Percentiles rank a stretch among this genome's conserved stretches.
These are phyloP conservation scores for Camellia lanceoleosa DNA, from an alignment of 148 eudicot genomes.

Conservation along the genomic window DNA sequence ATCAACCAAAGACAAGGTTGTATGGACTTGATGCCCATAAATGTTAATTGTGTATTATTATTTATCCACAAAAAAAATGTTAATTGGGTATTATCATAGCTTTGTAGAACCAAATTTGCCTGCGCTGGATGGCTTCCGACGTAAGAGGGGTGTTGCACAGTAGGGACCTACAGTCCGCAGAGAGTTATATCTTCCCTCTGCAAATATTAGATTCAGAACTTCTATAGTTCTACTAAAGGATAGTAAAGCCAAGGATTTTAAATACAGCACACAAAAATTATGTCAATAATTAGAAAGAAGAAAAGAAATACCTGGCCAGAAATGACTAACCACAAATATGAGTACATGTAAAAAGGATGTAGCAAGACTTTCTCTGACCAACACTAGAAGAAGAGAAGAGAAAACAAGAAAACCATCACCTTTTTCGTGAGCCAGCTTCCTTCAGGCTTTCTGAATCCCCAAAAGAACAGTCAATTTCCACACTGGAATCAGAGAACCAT, in stretches of 20 bases:
- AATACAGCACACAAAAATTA: not conserved
- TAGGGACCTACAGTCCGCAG: not conserved
- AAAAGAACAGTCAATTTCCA: conserved; percentile 24
- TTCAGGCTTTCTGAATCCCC: conserved; percentile 22
- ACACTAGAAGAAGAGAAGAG: conserved; percentile 3
- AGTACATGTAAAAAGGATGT: not conserved
- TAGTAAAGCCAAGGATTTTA: too few relatives aligned
- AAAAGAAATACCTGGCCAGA: not conserved
- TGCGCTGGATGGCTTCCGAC: not conserved
- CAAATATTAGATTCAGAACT: not conserved
- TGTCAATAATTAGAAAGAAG: not conserved
- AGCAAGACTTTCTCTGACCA: not conserved
- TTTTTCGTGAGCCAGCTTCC: conserved; percentile 24
- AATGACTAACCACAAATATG: not conserved
- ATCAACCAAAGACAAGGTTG: not conserved
- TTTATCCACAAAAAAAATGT: not conserved
- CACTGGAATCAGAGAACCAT: conserved; percentile 18
- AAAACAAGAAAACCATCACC: conserved; percentile 5
- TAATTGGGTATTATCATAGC: not conserved
- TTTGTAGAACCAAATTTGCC: not conserved
- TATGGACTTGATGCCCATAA: not conserved
- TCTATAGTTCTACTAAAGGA: not conserved
- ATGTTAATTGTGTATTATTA: not conserved
- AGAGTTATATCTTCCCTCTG: not conserved
- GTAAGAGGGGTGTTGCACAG: not conserved